These are phyloP conservation scores for Betula pendula DNA, from an alignment of 306 rosid genomes.

Conservation along the genomic window DNA sequence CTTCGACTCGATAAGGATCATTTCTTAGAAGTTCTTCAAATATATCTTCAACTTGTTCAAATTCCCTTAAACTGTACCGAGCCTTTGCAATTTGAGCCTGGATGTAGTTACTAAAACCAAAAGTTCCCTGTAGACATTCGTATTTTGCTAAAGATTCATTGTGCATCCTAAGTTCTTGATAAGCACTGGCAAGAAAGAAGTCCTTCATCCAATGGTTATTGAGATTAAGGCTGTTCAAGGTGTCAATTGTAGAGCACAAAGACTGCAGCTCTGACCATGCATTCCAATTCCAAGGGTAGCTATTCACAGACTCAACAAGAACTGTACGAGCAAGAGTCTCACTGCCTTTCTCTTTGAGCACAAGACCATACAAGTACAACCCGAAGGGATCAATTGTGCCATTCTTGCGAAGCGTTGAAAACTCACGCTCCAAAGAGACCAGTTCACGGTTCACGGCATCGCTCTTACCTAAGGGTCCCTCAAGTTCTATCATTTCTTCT, in stretches of 20 bases:
- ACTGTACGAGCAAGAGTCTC: slow-evolving; percentile 77
- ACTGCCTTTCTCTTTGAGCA: slow-evolving; percentile 86
- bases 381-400: slow-evolving; percentile 80
- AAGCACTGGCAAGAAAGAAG: slow-evolving; percentile 84
- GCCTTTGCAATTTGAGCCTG: slow-evolving; percentile 96
- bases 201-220: slow-evolving; percentile 97
- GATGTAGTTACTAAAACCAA: slow-evolving; percentile 79
- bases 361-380: slow-evolving; percentile 81
- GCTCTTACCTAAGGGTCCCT: slow-evolving; percentile 90
- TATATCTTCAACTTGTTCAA: slow-evolving; percentile 90
- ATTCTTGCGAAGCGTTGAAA: slow-evolving; percentile 76
- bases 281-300: slow-evolving; percentile 98
- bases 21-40: slow-evolving; percentile 90
- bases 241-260: slow-evolving; percentile 68
- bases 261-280: slow-evolving; percentile 96
- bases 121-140: slow-evolving; percentile 68
- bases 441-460: slow-evolving; percentile 70
- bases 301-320: slow-evolving; percentile 90
- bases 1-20: slow-evolving; percentile 96
- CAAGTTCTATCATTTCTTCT: slow-evolving; percentile 96
- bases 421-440: slow-evolving; percentile 81
- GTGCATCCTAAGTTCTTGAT: slow-evolving; percentile 92
- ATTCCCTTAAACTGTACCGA: slow-evolving; percentile 87
- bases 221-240: slow-evolving; percentile 74
- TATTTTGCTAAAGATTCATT: slow-evolving; percentile 71